A percentile compares a stretch with the other conserved stretches of the same genome.
phyloP scores from a whole-genome alignment of 2,329 filamentous ascomycete genomes.

The Pleoardoris graminearum region DNA sequence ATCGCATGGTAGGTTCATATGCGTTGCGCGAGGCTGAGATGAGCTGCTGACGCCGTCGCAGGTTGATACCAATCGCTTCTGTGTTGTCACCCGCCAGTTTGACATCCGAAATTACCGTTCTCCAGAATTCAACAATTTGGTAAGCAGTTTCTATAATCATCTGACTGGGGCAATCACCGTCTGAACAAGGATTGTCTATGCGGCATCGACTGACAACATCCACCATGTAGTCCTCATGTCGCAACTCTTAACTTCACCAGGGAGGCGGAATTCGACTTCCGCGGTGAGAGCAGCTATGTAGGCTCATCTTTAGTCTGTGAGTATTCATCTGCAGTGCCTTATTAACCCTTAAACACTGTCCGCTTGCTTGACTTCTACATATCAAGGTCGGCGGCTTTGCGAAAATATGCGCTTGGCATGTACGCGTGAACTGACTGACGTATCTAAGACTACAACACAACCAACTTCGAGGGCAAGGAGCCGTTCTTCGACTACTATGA shows the following conservation, averaged over 20 bases:
- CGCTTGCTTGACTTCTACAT: too few species aligned
- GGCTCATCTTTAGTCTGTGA: slow-evolving; percentile 30
- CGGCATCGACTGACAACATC: neutral
- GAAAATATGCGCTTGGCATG: too few species aligned
- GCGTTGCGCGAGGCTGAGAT: neutral
- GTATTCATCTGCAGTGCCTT: neutral
- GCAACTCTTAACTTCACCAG: slow-evolving; percentile 38
- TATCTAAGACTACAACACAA: slow-evolving; percentile 38
- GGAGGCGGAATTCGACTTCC: slow-evolving; percentile 37
- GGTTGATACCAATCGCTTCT: slow-evolving; percentile 44
- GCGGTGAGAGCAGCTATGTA: slow-evolving; percentile 23
- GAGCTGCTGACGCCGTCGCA: slow-evolving; percentile 15
- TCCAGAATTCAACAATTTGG: slow-evolving; percentile 24
- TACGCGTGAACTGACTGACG: slow-evolving; percentile 10
- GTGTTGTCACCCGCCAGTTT: slow-evolving; percentile 43
- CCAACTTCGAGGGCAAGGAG: slow-evolving; percentile 25
- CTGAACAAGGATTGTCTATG: too few species aligned
- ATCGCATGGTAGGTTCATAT: slow-evolving; percentile 35
- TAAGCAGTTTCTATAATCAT: neutral
- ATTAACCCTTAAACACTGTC: neutral
- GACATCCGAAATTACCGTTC: slow-evolving; percentile 34
- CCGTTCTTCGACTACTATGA: slow-evolving; percentile 45
- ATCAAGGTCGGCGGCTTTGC: too few species aligned
- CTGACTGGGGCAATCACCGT: too few species aligned
- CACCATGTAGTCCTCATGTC: slow-evolving; percentile 17